Base-by-base conservation (phyloP, 1,284 basidiomycete genomes). In the Naganishia liquefaciens region DNA sequence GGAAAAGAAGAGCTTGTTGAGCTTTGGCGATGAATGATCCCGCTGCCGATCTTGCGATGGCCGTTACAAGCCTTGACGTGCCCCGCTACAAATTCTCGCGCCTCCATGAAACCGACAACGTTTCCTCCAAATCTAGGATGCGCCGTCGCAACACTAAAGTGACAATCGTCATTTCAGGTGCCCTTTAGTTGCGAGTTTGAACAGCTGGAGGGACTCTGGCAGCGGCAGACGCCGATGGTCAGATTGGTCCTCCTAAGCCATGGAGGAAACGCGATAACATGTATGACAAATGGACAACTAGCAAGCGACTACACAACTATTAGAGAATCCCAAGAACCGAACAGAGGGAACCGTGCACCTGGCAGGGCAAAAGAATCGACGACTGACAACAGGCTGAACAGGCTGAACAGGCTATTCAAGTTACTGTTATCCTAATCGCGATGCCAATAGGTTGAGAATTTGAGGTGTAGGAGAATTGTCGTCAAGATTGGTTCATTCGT, bases 1-100 rank as follows among this genome's bases (percentile, higher is more conserved):
- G 57, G 66, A 51, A 15, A 67, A 67, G 53, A 67, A 67, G 57
- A 50, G 66, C 17, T 37, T 67, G 39, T 46, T 67, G 63, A 67
- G 66, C 39, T 67, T 67, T 43, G 57, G 54, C 17, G 62, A 67
- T 25, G 66, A 51, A 11, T 61, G 21, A 53, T 33, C 11, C 5
- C 23, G 23, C 5, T 28, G n/a, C n/a, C n/a, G n/a, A n/a, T n/a
- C 17, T 33, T n/a, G 33, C 27, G 17, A 23, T 4, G 1, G 17
- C 28, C 13, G 15, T 53, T 21, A 51, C 23, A n/a, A n/a, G n/a
- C n/a, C n/a, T n/a, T n/a, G n/a, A n/a, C n/a, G n/a, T n/a, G n/a
- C n/a, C n/a, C n/a, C n/a, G n/a, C n/a, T n/a, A n/a, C n/a, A n/a
- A n/a, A n/a, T n/a, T n/a, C n/a, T n/a, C n/a, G n/a, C n/a, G n/a